These are phyloP conservation scores for Neolentinus lepideus DNA, from an alignment of 1,284 basidiomycete species.

Conservation along the genomic window DNA sequence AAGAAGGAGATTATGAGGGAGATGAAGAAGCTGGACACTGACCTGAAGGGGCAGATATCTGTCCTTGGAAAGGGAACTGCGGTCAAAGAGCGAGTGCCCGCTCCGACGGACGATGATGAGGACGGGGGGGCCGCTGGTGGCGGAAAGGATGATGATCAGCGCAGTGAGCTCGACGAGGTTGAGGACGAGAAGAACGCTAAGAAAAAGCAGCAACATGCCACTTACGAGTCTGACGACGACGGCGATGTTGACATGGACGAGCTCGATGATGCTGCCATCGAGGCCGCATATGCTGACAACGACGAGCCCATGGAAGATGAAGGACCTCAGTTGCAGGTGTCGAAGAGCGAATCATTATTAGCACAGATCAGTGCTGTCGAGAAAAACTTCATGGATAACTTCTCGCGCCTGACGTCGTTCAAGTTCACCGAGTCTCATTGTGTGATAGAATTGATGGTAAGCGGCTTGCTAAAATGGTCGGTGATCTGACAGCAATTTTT, in stretches of 20 bases:
- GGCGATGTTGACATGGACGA: conserved; percentile 44
- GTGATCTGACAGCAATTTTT: conserved; percentile 6
- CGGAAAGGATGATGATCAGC: conserved; percentile 40
- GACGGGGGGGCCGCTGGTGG: conserved; percentile 41
- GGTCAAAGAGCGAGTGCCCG: conserved; percentile 35
- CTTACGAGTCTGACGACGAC: conserved; percentile 61
- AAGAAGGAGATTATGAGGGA: conserved; percentile 86
- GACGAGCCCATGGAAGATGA: conserved; percentile 27
- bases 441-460: conserved; percentile 77
- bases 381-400: conserved; percentile 42
- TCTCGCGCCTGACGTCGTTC: conserved; percentile 64
- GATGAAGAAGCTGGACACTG: conserved; percentile 81
- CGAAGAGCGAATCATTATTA: conserved; percentile 29
- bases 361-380: conserved; percentile 28
- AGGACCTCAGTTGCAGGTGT: conserved; percentile 7
- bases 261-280: conserved; percentile 57
- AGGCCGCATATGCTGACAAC: conserved; percentile 56
- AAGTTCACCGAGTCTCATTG: conserved; percentile 70
- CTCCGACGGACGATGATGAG: conserved; percentile 35
- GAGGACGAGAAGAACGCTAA: conserved; percentile 65
- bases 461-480: conserved; percentile 18
- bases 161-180: conserved; percentile 70
- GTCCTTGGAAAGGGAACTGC: conserved; percentile 78
- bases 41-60: conserved; percentile 74
- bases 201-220: conserved; percentile 55